Conservation (phyloP, 768 basidiomycete genomes). For the Kwoniella newhampshirensis region DNA sequence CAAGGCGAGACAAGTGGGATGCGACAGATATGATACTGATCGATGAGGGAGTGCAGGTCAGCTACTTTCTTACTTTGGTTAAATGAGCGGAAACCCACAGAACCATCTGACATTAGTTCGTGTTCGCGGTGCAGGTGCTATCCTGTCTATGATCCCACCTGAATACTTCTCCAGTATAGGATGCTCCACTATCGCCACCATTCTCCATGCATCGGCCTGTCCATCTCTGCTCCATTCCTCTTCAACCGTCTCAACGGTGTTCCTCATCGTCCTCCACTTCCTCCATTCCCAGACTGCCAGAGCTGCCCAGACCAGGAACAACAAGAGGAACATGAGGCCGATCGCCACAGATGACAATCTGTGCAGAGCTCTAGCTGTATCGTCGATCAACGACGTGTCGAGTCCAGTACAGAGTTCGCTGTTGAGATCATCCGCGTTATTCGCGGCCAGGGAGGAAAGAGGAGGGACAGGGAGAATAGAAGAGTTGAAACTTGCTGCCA, state of each 20-base stretch:
- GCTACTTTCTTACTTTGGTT: background rate
- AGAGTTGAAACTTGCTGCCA: slow-evolving; percentile 64
- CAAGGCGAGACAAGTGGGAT: slow-evolving; percentile 84
- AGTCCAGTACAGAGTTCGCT: slow-evolving; percentile 69
- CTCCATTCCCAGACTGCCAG: slow-evolving; percentile 83
- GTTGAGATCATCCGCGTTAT: slow-evolving; percentile 24
- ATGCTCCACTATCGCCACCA: slow-evolving; percentile 51
- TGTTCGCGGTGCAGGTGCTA: slow-evolving; percentile 47
- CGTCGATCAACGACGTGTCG: slow-evolving; percentile 81
- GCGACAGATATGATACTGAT: slow-evolving; percentile 77
- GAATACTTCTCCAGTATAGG: slow-evolving; percentile 50
- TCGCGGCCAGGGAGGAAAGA: slow-evolving; percentile 27
- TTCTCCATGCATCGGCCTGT: slow-evolving; percentile 40
- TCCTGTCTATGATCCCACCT: slow-evolving; percentile 22
- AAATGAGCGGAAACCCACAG: slow-evolving; percentile 48
- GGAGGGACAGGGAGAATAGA: slow-evolving; percentile 72
- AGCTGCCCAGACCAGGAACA: slow-evolving; percentile 70
- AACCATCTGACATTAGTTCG: slow-evolving; percentile 81
- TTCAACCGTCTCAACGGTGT: slow-evolving; percentile 41
- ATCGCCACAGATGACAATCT: slow-evolving; percentile 76
- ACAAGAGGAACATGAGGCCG: slow-evolving; percentile 68
- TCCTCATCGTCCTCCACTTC: slow-evolving; percentile 63
- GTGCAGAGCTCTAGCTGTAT: slow-evolving; percentile 75
- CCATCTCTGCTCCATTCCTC: slow-evolving; percentile 33
- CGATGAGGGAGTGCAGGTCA: background rate